phyloP scores from a whole-genome alignment of 2,329 filamentous ascomycete species.

The Xylariales sp. region DNA sequence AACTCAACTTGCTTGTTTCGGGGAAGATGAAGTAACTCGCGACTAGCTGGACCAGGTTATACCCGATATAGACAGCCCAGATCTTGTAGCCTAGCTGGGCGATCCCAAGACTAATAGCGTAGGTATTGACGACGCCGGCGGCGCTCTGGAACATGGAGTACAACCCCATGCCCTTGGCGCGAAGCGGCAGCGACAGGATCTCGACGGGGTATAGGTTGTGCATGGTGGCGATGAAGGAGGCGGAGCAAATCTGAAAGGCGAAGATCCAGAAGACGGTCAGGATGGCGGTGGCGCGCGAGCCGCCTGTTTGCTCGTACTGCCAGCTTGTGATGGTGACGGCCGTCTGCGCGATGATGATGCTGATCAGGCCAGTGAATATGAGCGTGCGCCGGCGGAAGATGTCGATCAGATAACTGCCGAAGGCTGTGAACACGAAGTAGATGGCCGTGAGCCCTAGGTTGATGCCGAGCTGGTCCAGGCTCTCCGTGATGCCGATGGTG shows the following conservation, averaged over 20 bases:
- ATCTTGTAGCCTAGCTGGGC: conserved; percentile 44
- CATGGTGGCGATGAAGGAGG: conserved; percentile 41
- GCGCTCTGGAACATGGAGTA: conserved; percentile 40
- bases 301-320: conserved; percentile 31
- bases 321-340: conserved; percentile 43
- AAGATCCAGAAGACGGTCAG: conserved; percentile 44
- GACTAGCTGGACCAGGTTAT: conserved; percentile 42
- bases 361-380: conserved; percentile 37
- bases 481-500: conserved; percentile 34
- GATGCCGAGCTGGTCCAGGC: conserved; percentile 35
- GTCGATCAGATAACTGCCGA: conserved; percentile 38
- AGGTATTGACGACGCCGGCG: conserved; percentile 37
- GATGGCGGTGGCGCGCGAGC: conserved; percentile 28
- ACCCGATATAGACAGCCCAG: conserved; percentile 45
- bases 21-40: conserved; percentile 20
- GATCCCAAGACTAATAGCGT: conserved; percentile 43
- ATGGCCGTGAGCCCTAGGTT: conserved; percentile 37
- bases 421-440: conserved; percentile 40
- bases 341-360: conserved; percentile 39
- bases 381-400: conserved; percentile 36
- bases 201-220: conserved; percentile 43
- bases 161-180: conserved; percentile 40
- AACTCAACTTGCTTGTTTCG: conserved; percentile 7
- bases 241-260: conserved; percentile 41
- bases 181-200: conserved; percentile 36